Percentiles rank a stretch among this genome's conserved stretches.
Evolutionary conservation across 148 eudicot species (phyloP).

Genomic region (Chenopodium quinoa): DNA sequence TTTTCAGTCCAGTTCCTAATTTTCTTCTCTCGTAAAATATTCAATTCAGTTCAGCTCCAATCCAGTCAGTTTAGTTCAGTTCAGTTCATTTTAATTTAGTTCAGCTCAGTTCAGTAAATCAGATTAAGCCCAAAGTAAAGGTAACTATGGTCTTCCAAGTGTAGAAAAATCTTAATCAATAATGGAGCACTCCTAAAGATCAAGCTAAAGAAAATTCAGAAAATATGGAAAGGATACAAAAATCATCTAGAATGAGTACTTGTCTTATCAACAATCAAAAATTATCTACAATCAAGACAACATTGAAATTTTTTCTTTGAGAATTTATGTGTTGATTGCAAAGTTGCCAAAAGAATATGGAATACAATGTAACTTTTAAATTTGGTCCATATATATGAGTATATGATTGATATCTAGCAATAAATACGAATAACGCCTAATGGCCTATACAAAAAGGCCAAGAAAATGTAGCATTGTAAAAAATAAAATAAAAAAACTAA

Average conservation of each 20-base stretch:
- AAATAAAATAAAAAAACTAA: too few species aligned
- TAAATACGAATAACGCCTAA: not conserved
- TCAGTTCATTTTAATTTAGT: too few species aligned
- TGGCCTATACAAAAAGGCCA: not conserved
- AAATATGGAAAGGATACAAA: not conserved
- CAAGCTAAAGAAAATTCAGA: not conserved
- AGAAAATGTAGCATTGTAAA: too few species aligned
- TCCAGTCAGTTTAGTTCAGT: too few species aligned
- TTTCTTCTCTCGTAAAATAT: too few species aligned
- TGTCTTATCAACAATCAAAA: not conserved
- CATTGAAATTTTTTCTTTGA: not conserved
- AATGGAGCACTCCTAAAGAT: too few species aligned
- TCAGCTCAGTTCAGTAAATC: too few species aligned
- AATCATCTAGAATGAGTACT: not conserved
- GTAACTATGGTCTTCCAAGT: not conserved
- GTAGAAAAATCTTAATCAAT: not conserved
- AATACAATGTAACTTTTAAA: not conserved
- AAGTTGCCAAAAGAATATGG: not conserved
- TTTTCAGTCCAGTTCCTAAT: too few species aligned
- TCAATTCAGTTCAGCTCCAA: too few species aligned
- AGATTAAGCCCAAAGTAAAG: too few species aligned
- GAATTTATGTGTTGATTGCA: not conserved
- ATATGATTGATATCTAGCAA: not conserved
- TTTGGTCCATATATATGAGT: not conserved
- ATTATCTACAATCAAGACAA: not conserved